phyloP scores from a whole-genome alignment of 208 protist species.

The Trypanosoma conorhini region DNA sequence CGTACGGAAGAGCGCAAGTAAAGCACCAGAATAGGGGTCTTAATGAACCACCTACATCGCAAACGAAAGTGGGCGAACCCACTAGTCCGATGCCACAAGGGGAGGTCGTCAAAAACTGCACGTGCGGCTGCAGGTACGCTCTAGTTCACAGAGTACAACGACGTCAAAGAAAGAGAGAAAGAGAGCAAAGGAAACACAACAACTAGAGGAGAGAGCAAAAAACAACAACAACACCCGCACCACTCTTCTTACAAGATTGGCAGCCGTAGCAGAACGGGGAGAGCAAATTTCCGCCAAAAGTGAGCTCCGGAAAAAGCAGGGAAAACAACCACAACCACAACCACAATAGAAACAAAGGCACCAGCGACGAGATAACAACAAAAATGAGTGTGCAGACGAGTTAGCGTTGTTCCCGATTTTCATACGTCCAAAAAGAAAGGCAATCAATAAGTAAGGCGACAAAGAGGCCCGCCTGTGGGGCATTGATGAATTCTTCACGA shows the following conservation, averaged over 20 bases:
- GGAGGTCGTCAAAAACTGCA: neutral
- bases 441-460: conserved; percentile 88
- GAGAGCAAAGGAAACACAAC: neutral
- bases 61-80: neutral
- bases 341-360: conserved; percentile 2
- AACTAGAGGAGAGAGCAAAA: neutral
- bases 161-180: neutral
- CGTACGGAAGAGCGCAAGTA: conserved; percentile 24
- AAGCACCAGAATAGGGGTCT: conserved; percentile 36
- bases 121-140: neutral
- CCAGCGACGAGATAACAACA: neutral
- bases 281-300: neutral
- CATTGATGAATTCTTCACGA: conserved; percentile 81
- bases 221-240: neutral
- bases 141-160: neutral
- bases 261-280: neutral
- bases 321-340: neutral
- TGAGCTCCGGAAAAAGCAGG: conserved; percentile 3
- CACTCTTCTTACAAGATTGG: neutral
- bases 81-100: neutral
- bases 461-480: conserved; percentile 82
- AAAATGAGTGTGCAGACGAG: neutral
- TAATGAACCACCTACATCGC: neutral
- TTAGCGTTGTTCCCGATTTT: conserved; percentile 80
- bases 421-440: conserved; percentile 90